These are phyloP conservation scores for Onygena corvina DNA, from an alignment of 2,329 filamentous ascomycete genomes.

Conservation along the genomic window DNA sequence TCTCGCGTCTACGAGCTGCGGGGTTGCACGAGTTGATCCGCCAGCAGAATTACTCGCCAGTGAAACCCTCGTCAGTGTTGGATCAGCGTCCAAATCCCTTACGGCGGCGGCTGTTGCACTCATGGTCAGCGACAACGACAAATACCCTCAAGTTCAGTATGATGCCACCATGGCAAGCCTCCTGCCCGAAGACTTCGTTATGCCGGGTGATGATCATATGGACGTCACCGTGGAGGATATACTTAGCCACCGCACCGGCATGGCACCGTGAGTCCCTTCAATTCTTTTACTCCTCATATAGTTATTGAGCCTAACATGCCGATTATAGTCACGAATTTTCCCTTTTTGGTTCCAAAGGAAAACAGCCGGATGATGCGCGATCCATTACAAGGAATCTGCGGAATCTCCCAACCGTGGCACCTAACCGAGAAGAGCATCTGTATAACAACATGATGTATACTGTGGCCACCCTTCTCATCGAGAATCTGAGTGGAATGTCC, in stretches of 20 bases:
- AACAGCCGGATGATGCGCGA: neutral
- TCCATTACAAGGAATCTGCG: neutral
- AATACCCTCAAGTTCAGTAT: constrained; percentile 35
- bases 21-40: neutral
- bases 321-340: neutral
- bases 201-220: constrained; percentile 38
- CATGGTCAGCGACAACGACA: constrained; percentile 33
- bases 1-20: neutral
- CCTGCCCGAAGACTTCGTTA: constrained; percentile 43
- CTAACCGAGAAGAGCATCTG: neutral
- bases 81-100: constrained; percentile 19
- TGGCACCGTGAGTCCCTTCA: constrained; percentile 33
- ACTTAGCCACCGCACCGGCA: constrained; percentile 42
- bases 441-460: neutral
- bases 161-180: constrained; percentile 37
- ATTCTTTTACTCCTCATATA: neutral
- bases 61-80: constrained; percentile 21
- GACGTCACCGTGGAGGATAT: constrained; percentile 44
- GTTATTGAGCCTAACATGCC: neutral
- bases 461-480: neutral
- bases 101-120: constrained; percentile 26
- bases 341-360: neutral
- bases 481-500: neutral
- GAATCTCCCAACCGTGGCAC: neutral
- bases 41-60: constrained; percentile 10